Conservation (phyloP, 2,329 filamentous ascomycete species). For the Colletotrichum orchidophilum region DNA sequence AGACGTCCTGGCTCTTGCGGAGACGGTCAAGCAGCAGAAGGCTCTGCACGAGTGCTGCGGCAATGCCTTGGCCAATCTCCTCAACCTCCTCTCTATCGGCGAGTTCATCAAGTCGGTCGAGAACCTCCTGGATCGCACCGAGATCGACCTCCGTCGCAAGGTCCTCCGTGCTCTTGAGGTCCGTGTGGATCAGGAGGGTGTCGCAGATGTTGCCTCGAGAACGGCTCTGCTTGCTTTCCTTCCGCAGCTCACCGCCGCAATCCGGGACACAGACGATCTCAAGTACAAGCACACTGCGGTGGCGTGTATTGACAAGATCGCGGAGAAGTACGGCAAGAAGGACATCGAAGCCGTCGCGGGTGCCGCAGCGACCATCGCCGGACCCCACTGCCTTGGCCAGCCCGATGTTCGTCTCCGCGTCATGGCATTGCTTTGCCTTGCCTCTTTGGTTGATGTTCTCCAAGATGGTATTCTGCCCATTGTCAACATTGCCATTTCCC, state of each 20-base stretch:
- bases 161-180: constrained; percentile 83
- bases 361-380: constrained; percentile 80
- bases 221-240: constrained; percentile 80
- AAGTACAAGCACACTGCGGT: constrained; percentile 87
- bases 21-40: constrained; percentile 67
- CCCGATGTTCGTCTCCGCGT: constrained; percentile 77
- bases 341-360: constrained; percentile 79
- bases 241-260: constrained; percentile 79
- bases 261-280: constrained; percentile 76
- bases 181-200: constrained; percentile 78
- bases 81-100: constrained; percentile 84
- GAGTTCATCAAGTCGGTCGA: constrained; percentile 93
- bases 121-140: constrained; percentile 78
- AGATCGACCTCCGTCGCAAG: constrained; percentile 80
- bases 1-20: constrained; percentile 71
- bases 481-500: constrained; percentile 78
- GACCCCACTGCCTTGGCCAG: constrained; percentile 79
- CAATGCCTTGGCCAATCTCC: constrained; percentile 79
- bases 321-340: constrained; percentile 95
- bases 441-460: constrained; percentile 88
- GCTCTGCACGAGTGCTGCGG: constrained; percentile 68
- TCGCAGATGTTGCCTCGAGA: constrained; percentile 74
- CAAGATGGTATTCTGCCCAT: constrained; percentile 87
- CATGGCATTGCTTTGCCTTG: constrained; percentile 88
- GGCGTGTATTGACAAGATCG: constrained; percentile 89